Conservation (phyloP, 805 yeast genomes). For the Kodamaea nitidulidarum region DNA sequence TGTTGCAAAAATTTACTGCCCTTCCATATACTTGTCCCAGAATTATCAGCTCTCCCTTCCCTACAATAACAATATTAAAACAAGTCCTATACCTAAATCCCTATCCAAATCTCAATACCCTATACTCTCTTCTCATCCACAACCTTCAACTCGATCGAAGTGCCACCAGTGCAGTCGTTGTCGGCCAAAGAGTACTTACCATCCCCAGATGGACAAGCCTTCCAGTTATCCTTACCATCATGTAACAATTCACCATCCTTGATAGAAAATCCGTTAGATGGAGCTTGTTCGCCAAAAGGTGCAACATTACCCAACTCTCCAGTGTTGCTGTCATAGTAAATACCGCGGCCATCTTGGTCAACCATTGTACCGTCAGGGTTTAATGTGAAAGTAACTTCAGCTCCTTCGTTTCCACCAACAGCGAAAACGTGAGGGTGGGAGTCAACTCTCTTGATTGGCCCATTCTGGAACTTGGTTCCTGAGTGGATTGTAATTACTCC, state of each 20-base stretch:
- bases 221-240: conserved; percentile 31
- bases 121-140: not conserved
- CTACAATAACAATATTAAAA: too few species aligned
- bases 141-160: conserved; percentile 20
- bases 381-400: conserved; percentile 21
- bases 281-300: conserved; percentile 30
- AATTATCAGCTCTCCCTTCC: too few species aligned
- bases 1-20: too few species aligned
- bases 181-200: conserved; percentile 22
- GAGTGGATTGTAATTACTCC: conserved; percentile 21
- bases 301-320: conserved; percentile 33
- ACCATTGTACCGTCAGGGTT: conserved; percentile 24
- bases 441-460: conserved; percentile 25
- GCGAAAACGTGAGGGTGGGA: too few species aligned
- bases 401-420: conserved; percentile 31
- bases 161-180: conserved; percentile 27
- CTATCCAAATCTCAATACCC: too few species aligned
- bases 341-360: conserved; percentile 29
- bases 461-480: conserved; percentile 24
- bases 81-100: too few species aligned
- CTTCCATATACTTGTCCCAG: too few species aligned
- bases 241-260: conserved; percentile 30
- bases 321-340: conserved; percentile 24
- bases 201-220: conserved; percentile 33
- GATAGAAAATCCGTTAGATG: conserved; percentile 39